A percentile compares a stretch with the other conserved stretches of the same genome.
Conservation (phyloP, 2,329 filamentous ascomycete species). For the Colletotrichum tanaceti region DNA sequence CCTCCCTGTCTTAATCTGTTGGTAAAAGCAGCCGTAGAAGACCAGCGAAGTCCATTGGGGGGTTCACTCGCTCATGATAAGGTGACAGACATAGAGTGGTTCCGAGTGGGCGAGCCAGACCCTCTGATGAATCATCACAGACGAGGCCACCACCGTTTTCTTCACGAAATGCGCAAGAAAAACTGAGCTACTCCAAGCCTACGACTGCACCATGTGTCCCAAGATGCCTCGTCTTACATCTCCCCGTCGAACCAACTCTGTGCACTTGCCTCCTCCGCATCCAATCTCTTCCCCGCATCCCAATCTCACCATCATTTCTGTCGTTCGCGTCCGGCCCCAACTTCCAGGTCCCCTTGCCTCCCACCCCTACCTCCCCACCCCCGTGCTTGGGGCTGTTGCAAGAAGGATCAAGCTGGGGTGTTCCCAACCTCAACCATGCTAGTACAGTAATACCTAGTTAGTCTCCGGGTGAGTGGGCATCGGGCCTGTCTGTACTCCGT, state of each 20-base stretch:
- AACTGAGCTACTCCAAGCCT: not conserved
- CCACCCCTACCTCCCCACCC: not conserved
- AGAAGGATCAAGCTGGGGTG: constrained; percentile 25
- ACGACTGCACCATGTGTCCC: constrained; percentile 14
- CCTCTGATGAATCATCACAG: constrained; percentile 21
- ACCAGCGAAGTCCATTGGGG: not conserved
- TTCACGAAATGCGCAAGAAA: no score
- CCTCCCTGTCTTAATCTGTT: not conserved
- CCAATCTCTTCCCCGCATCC: constrained; percentile 33
- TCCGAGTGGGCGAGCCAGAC: not conserved
- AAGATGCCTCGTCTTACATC: constrained; percentile 5
- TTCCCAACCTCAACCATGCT: constrained; percentile 18
- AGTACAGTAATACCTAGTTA: no score
- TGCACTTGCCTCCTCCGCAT: constrained; percentile 18
- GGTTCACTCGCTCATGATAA: no score
- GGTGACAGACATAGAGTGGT: constrained; percentile 18
- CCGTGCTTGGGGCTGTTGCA: constrained; percentile 16
- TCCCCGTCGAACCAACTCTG: constrained; percentile 3
- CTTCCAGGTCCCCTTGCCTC: not conserved
- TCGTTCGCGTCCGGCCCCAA: constrained; percentile 7
- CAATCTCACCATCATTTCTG: constrained; percentile 20
- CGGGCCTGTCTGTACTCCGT: not conserved
- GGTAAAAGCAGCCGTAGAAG: not conserved
- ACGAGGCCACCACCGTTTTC: constrained; percentile 9
- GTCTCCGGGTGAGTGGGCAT: constrained; percentile 24